These are phyloP conservation scores for Mucuna pruriens DNA, from an alignment of 306 rosid genomes.

Conservation along the genomic window DNA sequence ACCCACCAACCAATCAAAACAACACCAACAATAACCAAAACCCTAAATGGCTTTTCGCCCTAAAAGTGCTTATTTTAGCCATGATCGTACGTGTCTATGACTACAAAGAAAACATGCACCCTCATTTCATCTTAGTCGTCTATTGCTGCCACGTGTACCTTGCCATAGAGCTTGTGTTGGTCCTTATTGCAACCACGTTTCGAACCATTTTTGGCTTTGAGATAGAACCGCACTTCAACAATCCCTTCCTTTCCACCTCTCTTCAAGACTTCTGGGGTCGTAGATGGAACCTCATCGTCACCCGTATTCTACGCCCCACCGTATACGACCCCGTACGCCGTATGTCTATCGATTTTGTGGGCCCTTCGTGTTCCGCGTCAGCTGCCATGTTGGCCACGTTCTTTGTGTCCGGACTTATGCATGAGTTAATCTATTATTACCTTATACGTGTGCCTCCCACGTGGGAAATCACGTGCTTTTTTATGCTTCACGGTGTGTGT, in stretches of 20 bases:
- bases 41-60: not conserved
- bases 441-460: constrained; percentile 62
- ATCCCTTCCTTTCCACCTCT: constrained; percentile 66
- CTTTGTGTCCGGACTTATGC: constrained; percentile 64
- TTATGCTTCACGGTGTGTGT: constrained; percentile 61
- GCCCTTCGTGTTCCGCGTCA: constrained; percentile 11
- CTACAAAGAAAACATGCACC: constrained; percentile 43
- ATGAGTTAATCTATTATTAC: constrained; percentile 64
- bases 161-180: constrained; percentile 48
- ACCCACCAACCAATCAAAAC: constrained; percentile 2
- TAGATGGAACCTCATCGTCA: constrained; percentile 80
- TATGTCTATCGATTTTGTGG: not conserved
- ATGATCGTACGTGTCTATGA: constrained; percentile 33
- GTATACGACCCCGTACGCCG: constrained; percentile 44
- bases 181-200: constrained; percentile 43
- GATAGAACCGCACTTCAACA: constrained; percentile 64
- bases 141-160: constrained; percentile 61
- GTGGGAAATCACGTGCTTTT: constrained; percentile 81
- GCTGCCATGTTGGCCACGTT: constrained; percentile 49
- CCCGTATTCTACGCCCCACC: constrained; percentile 54
- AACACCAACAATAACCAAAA: not conserved
- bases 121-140: constrained; percentile 32
- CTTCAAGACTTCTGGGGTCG: constrained; percentile 90
- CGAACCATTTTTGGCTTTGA: constrained; percentile 48
- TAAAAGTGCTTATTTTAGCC: constrained; percentile 50